Conservation (phyloP, 208 protist genomes). For the Kentomonas sorsogonicus region DNA sequence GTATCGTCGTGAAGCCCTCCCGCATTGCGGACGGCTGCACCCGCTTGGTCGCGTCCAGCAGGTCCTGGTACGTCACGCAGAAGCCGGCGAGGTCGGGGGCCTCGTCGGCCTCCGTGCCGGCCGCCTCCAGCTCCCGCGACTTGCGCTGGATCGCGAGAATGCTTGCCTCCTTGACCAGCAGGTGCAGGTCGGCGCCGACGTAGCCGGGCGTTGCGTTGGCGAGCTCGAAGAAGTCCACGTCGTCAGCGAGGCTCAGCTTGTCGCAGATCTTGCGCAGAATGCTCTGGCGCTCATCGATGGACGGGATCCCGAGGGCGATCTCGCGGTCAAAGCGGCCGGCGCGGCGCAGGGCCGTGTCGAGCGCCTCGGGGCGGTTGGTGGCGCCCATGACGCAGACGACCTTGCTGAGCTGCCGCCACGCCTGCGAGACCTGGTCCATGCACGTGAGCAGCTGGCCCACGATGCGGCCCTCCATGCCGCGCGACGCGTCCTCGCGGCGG, state of each 20-base stretch:
- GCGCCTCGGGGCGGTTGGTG: constrained; percentile 93
- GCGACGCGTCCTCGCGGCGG: constrained; percentile 91
- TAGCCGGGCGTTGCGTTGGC: constrained; percentile 96
- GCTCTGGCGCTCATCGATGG: constrained; percentile 82
- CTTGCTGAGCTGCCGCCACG: constrained; percentile 83
- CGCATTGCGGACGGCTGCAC: constrained; percentile 97
- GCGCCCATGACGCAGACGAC: constrained; percentile 94
- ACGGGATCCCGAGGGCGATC: constrained; percentile 95
- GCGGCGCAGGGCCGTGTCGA: constrained; percentile 95
- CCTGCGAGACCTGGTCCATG: constrained; percentile 94
- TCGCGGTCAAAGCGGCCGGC: constrained; percentile 98
- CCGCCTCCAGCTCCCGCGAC: constrained; percentile 54
- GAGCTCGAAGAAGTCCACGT: constrained; percentile 93
- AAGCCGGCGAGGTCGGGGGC: constrained; percentile 57
- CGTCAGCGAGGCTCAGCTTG: constrained; percentile 71
- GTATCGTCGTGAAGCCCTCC: constrained; percentile 95
- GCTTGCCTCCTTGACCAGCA: constrained; percentile 93
- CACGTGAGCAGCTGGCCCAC: constrained; percentile 98
- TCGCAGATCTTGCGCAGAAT: constrained; percentile 86
- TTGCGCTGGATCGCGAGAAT: constrained; percentile 86
- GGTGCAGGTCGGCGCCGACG: constrained; percentile 96
- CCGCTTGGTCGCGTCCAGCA: constrained; percentile 89
- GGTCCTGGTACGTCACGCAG: constrained; percentile 73
- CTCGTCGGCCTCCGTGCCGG: constrained; percentile 3
- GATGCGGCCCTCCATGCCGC: constrained; percentile 98